These are phyloP conservation scores for Penicillium nucicola DNA, from an alignment of 495 filamentous ascomycete species.

Conservation along the genomic window DNA sequence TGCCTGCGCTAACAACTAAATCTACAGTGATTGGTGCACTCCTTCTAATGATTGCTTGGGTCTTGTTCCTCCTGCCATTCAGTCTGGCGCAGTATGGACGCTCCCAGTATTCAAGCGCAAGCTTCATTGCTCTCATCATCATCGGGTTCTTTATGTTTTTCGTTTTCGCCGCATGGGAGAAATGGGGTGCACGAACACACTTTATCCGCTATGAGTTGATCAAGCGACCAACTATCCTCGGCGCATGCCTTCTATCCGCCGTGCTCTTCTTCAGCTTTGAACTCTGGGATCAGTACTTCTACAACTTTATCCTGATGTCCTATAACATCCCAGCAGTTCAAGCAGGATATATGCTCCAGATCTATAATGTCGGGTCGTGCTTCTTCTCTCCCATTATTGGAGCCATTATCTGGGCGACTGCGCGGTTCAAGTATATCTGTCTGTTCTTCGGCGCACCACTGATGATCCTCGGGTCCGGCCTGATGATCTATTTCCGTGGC, in stretches of 20 bases:
- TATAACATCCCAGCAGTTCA: conserved; percentile 53
- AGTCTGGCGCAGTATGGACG: conserved; percentile 46
- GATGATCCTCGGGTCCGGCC: conserved; percentile 60
- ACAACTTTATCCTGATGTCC: conserved; percentile 71
- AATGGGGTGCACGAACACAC: conserved; percentile 49
- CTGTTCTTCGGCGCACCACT: conserved; percentile 63
- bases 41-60: conserved; percentile 55
- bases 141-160: conserved; percentile 54
- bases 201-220: conserved; percentile 63
- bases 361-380: conserved; percentile 68
- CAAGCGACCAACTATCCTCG: conserved; percentile 61
- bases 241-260: conserved; percentile 54
- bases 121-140: conserved; percentile 55
- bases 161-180: conserved; percentile 59
- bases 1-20: not conserved
- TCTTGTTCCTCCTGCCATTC: conserved; percentile 64
- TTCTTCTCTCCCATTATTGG: conserved; percentile 61
- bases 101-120: conserved; percentile 47
- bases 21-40: conserved; percentile 51
- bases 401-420: conserved; percentile 52
- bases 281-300: conserved; percentile 67
- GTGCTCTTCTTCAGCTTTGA: conserved; percentile 61
- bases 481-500: conserved; percentile 70
- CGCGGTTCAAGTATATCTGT: conserved; percentile 55
- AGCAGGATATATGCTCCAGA: conserved; percentile 63